These are phyloP conservation scores for Antrodiella citrinella DNA, from an alignment of 768 basidiomycete species.

Conservation along the genomic window DNA sequence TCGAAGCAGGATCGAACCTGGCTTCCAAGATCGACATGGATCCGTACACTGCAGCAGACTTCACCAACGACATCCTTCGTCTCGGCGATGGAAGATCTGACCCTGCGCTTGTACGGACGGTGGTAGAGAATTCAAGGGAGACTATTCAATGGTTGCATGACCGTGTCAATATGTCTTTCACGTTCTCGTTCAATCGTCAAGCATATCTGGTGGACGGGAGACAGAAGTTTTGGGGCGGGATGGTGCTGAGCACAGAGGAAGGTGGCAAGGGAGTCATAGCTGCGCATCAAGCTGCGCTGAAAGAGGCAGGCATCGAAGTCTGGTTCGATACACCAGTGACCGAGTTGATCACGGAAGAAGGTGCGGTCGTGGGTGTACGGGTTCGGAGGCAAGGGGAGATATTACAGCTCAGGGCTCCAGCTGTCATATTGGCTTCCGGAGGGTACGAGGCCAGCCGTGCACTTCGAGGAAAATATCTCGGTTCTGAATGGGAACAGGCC, in stretches of 20 bases:
- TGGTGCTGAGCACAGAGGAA: constrained; percentile 52
- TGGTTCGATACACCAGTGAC: constrained; percentile 50
- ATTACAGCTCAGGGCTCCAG: constrained; percentile 29
- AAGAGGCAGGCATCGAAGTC: constrained; percentile 40
- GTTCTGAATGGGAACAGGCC: constrained; percentile 50
- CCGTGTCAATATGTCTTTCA: constrained; percentile 43
- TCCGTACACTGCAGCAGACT: constrained; percentile 48
- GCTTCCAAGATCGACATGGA: constrained; percentile 45
- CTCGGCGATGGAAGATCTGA: constrained; percentile 46
- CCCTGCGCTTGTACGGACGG: constrained; percentile 35
- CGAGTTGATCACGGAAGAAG: constrained; percentile 25
- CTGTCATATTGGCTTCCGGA: constrained; percentile 57
- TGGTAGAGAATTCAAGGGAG: constrained; percentile 50
- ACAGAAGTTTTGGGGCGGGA: constrained; percentile 65
- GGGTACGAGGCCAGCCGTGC: constrained; percentile 55
- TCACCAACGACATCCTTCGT: constrained; percentile 52
- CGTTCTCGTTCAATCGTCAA: constrained; percentile 55
- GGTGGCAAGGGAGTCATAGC: constrained; percentile 63
- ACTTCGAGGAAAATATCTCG: constrained; percentile 46
- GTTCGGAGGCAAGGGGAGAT: constrained; percentile 31
- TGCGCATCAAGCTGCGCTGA: constrained; percentile 43
- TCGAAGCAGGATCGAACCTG: constrained; percentile 27
- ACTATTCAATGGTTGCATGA: constrained; percentile 50
- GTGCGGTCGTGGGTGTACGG: constrained; percentile 37
- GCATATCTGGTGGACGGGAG: constrained; percentile 57